Percentiles rank a stretch among this genome's conserved stretches.
Conservation (phyloP, 768 basidiomycete species). For the Cyathus striatus region DNA sequence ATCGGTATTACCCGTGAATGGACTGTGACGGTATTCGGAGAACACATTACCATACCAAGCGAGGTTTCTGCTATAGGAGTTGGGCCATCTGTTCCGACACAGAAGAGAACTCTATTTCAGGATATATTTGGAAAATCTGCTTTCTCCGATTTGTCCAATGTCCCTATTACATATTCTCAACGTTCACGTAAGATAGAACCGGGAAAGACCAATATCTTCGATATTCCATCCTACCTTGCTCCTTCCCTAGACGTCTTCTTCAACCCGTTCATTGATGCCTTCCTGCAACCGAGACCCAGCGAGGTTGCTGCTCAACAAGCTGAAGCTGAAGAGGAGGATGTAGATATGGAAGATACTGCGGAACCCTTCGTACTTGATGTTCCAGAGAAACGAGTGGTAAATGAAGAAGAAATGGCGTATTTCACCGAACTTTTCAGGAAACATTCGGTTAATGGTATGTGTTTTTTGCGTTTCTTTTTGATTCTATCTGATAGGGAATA, state of each 20-base stretch:
- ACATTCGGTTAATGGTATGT: constrained; percentile 39
- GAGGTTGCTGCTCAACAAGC: constrained; percentile 7
- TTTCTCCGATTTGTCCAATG: constrained; percentile 32
- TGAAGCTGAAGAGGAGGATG: constrained; percentile 31
- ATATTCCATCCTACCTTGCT: constrained; percentile 69
- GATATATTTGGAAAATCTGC: constrained; percentile 87
- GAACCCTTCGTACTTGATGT: constrained; percentile 14
- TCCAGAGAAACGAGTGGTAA: constrained; percentile 28
- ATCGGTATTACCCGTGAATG: constrained; percentile 68
- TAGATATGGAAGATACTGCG: constrained; percentile 39
- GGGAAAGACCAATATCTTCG: constrained; percentile 41
- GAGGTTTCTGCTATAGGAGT: constrained; percentile 35
- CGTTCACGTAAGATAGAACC: constrained; percentile 4
- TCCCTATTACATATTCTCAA: constrained; percentile 23
- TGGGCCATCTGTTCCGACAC: constrained; percentile 16
- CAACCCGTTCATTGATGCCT: constrained; percentile 41
- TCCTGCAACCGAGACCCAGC: constrained; percentile 20
- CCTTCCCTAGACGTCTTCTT: constrained; percentile 73
- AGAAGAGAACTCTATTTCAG: constrained; percentile 67
- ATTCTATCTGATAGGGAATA: neutral
- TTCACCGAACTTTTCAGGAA: constrained; percentile 63
- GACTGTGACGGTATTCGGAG: constrained; percentile 65
- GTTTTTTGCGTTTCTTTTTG: neutral
- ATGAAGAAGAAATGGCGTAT: constrained; percentile 49
- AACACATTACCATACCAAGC: constrained; percentile 27